These are phyloP conservation scores for Pythium rishiriense DNA, from an alignment of 352 stramenopile species.

Conservation along the genomic window DNA sequence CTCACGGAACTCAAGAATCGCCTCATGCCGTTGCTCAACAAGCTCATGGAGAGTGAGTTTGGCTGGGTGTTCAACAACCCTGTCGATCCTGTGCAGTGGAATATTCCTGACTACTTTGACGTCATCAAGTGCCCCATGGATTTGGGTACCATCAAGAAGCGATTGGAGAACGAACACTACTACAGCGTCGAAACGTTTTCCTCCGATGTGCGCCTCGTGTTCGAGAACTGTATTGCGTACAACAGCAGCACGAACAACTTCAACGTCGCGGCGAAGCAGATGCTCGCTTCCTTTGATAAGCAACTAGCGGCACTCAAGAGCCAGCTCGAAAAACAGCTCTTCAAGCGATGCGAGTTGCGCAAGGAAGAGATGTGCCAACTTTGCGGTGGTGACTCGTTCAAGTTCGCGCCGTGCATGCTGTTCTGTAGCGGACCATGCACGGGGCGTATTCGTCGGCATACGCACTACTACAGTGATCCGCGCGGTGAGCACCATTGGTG, in stretches of 20 bases:
- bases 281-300: conserved; percentile 78
- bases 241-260: conserved; percentile 91
- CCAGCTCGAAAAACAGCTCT: conserved; percentile 82
- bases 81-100: conserved; percentile 94
- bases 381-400: conserved; percentile 88
- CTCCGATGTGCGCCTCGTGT: conserved; percentile 85
- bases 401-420: conserved; percentile 89
- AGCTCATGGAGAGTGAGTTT: conserved; percentile 89
- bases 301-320: conserved; percentile 66
- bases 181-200: conserved; percentile 87
- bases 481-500: conserved; percentile 87
- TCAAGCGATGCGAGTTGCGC: conserved; percentile 80
- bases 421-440: conserved; percentile 87
- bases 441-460: conserved; percentile 81
- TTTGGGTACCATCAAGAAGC: conserved; percentile 97
- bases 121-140: conserved; percentile 99
- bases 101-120: conserved; percentile 92
- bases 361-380: conserved; percentile 89
- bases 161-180: conserved; percentile 95
- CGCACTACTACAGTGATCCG: conserved; percentile 87
- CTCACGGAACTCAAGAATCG: conserved; percentile 82
- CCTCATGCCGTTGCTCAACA: conserved; percentile 78
- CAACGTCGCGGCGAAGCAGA: conserved; percentile 81
- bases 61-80: conserved; percentile 93
- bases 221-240: conserved; percentile 90